Evolutionary conservation across 805 yeast genomes (phyloP).

Genomic region (Metschnikowia vanudenii): DNA sequence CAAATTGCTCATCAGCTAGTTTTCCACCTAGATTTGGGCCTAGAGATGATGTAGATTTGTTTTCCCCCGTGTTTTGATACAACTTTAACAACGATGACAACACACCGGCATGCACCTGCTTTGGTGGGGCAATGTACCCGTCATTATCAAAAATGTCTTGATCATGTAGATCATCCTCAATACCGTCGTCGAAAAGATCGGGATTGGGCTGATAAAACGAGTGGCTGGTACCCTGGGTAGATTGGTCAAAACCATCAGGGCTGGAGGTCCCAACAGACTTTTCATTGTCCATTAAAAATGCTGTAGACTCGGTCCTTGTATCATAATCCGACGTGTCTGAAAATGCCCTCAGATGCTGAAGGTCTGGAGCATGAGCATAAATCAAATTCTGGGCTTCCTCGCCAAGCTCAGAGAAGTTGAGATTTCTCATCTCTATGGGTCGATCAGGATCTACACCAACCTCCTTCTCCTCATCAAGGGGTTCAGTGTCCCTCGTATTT

Average conservation of each 20-base stretch:
- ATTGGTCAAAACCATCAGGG: neutral
- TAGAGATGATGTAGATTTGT: slow-evolving; percentile 27
- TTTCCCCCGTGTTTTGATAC: slow-evolving; percentile 51
- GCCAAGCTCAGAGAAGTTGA: slow-evolving; percentile 43
- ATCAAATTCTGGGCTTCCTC: slow-evolving; percentile 57
- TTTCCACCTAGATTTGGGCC: slow-evolving; percentile 23
- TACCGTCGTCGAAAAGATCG: slow-evolving; percentile 39
- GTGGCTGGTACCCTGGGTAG: slow-evolving; percentile 1
- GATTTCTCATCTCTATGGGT: slow-evolving; percentile 44
- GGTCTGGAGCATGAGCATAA: slow-evolving; percentile 44
- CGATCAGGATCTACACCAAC: slow-evolving; percentile 25
- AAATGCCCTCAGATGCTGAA: slow-evolving; percentile 5
- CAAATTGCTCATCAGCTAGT: slow-evolving; percentile 25
- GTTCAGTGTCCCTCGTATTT: slow-evolving; percentile 18
- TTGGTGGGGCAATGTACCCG: slow-evolving; percentile 53
- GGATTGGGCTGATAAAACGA: slow-evolving; percentile 44
- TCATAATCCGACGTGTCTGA: slow-evolving; percentile 9
- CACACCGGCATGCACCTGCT: slow-evolving; percentile 80
- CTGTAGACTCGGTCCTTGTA: slow-evolving; percentile 7
- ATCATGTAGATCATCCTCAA: slow-evolving; percentile 31
- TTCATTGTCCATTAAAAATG: slow-evolving; percentile 9
- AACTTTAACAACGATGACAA: slow-evolving; percentile 72
- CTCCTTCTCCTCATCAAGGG: slow-evolving; percentile 24
- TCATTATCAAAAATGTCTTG: slow-evolving; percentile 29
- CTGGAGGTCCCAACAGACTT: slow-evolving; percentile 9